Base-by-base conservation (phyloP, 78 protist genomes). In the Tieghemostelium lacteum region DNA sequence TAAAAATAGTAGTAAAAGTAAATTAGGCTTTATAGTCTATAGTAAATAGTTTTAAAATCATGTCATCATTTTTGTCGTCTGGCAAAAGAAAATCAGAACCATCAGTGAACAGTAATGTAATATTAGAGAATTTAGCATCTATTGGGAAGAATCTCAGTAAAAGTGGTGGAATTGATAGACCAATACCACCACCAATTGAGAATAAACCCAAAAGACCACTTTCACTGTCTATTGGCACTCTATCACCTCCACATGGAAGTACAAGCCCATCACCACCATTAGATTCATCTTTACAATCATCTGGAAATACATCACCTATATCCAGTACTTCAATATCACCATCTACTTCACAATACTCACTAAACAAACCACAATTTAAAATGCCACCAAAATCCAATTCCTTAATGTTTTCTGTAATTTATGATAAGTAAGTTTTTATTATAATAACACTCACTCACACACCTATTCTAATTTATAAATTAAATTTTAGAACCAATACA, bases 151-250 rank as follows among this genome's bases (percentile, higher is more conserved):
- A n/a, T n/a, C n/a, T n/a, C n/a, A n/a, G n/a, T n/a, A 71, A 55
- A 33, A 71, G 77, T 52, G 52, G 36, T 3, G 77, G 77, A 5
- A 34, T 74, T 10, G 71, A 62, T 6, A 75, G 63, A 63, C 86
- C 86, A n/a, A 4, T 34, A 33, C 73, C 63, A 49, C 86, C 86
- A 45, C 86, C 86, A 60, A n/a, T 31, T 16, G 69, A 63, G 28
- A 60, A 42, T 7, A 75, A 75, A 75, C 86, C 86, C 26, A 75
- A 75, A 36, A 75, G 86, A 62, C 86, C 86, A 29, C 45, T 75
- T 3, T 75, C 86, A 49, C 37, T 75, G 8, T 64, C 86, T 20
- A 37, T 62, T 0, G 26, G 16, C 12, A 50, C 52, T 20, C 5
- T 73, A 3, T 31, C 83, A 57, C 66, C 69, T 10, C 65, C 67